Conservation (phyloP, 1,284 basidiomycete genomes). For the Mycena sp. region DNA sequence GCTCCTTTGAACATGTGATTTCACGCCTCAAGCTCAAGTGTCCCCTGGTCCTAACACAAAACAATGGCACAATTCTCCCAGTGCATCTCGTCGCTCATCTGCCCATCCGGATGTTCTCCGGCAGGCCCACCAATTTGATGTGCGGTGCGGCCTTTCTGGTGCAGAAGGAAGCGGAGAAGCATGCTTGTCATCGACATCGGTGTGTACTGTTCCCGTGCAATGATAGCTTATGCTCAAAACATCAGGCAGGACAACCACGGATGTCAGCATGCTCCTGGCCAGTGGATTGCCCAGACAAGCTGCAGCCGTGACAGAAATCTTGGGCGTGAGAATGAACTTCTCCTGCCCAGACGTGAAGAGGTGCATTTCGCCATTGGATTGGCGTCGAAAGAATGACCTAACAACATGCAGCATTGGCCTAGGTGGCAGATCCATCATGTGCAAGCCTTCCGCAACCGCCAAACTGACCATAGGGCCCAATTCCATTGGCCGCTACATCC, state of each 20-base stretch:
- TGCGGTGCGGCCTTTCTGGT: slow-evolving; percentile 68
- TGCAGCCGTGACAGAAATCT: slow-evolving; percentile 34
- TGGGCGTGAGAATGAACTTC: slow-evolving; percentile 32
- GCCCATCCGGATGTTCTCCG: slow-evolving; percentile 71
- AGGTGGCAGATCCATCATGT: slow-evolving; percentile 64
- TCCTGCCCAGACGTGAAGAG: slow-evolving; percentile 52
- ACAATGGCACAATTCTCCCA: slow-evolving; percentile 66
- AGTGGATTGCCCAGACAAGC: slow-evolving; percentile 42
- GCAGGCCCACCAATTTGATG: slow-evolving; percentile 74
- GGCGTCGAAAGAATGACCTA: not conserved
- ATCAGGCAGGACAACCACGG: slow-evolving; percentile 34
- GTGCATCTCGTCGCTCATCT: slow-evolving; percentile 60
- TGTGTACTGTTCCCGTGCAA: slow-evolving; percentile 36
- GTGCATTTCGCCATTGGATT: slow-evolving; percentile 28
- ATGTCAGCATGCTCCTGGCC: slow-evolving; percentile 46
- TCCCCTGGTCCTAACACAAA: slow-evolving; percentile 68
- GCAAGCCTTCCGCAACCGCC: slow-evolving; percentile 40
- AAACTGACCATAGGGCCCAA: slow-evolving; percentile 63
- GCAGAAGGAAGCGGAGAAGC: slow-evolving; percentile 39
- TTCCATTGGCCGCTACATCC: slow-evolving; percentile 65
- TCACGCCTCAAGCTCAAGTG: slow-evolving; percentile 57
- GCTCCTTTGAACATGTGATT: slow-evolving; percentile 60
- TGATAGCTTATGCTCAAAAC: slow-evolving; percentile 38
- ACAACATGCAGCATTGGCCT: slow-evolving; percentile 56
- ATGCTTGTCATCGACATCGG: slow-evolving; percentile 69